Evolutionary conservation across 345 rosid genomes (phyloP).

Genomic region (Psidium friedrichsthalianum): DNA sequence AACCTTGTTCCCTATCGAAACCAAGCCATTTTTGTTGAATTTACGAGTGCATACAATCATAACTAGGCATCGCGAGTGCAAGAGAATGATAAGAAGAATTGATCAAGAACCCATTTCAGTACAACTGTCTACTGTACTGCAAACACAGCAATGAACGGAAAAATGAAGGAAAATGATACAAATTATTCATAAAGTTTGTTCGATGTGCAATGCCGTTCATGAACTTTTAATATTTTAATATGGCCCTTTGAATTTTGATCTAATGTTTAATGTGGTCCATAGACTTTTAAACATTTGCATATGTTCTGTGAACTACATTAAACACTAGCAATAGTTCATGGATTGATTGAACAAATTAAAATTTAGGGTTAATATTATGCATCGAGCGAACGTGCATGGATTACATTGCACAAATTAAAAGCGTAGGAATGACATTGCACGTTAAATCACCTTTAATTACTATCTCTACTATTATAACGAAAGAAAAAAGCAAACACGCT

Average conservation of each 20-base stretch:
- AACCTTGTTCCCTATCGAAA: background rate
- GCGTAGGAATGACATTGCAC: background rate
- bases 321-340: background rate
- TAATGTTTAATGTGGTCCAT: background rate
- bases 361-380: accelerated
- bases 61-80: background rate
- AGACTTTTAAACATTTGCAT: background rate
- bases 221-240: no score
- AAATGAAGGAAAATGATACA: background rate
- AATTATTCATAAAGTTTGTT: background rate
- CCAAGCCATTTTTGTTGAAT: background rate
- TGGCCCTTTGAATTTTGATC: background rate
- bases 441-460: accelerated
- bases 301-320: no score
- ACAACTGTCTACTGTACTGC: background rate
- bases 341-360: background rate
- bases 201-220: no score
- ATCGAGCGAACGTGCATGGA: background rate
- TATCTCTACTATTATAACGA: background rate
- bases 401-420: background rate
- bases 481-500: background rate
- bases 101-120: background rate
- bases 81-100: background rate
- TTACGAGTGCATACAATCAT: background rate
- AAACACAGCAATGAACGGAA: background rate